A percentile compares a stretch with the other conserved stretches of the same genome.
Conservation (phyloP, 148 eudicot species). For the Rhododendron williamsianum region DNA sequence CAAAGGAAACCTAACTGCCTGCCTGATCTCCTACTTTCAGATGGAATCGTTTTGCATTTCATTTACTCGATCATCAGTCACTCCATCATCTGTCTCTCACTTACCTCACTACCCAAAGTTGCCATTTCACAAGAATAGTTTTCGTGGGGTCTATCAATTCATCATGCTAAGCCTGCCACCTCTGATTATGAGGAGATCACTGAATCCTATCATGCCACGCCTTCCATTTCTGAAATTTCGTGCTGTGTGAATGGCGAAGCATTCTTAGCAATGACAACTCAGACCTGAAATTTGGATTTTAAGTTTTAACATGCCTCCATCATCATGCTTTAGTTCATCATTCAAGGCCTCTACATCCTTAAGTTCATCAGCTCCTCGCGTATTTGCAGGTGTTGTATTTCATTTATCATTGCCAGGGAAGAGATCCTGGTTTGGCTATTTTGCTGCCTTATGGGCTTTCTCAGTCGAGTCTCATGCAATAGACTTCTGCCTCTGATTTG, state of each 20-base stretch:
- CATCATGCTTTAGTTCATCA: constrained; percentile 66
- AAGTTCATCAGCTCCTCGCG: constrained; percentile 56
- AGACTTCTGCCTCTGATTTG: constrained; percentile 16
- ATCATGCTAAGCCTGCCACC: constrained; percentile 46
- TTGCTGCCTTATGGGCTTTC: constrained; percentile 11
- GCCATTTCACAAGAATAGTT: constrained; percentile 47
- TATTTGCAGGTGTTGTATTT: constrained; percentile 75
- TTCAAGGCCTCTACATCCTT: constrained; percentile 73
- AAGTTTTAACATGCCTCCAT: constrained; percentile 51
- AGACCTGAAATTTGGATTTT: constrained; percentile 56
- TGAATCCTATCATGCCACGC: constrained; percentile 59
- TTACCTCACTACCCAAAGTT: constrained; percentile 56
- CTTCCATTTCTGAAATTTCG: constrained; percentile 54
- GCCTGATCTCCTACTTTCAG: constrained; percentile 49
- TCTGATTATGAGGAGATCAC: constrained; percentile 38
- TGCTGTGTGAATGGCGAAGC: constrained; percentile 79
- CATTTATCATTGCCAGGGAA: constrained; percentile 31
- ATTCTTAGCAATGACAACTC: constrained; percentile 56
- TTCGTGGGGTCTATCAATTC: constrained; percentile 50
- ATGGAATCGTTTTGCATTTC: constrained; percentile 54
- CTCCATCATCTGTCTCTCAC: constrained; percentile 42
- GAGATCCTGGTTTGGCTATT: constrained; percentile 37
- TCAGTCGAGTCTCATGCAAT: background rate
- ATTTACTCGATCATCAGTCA: constrained; percentile 49
- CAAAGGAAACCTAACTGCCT: constrained; percentile 56